These are phyloP conservation scores for Beauveria pseudobassiana DNA, from an alignment of 2,329 filamentous ascomycete genomes.

Conservation along the genomic window DNA sequence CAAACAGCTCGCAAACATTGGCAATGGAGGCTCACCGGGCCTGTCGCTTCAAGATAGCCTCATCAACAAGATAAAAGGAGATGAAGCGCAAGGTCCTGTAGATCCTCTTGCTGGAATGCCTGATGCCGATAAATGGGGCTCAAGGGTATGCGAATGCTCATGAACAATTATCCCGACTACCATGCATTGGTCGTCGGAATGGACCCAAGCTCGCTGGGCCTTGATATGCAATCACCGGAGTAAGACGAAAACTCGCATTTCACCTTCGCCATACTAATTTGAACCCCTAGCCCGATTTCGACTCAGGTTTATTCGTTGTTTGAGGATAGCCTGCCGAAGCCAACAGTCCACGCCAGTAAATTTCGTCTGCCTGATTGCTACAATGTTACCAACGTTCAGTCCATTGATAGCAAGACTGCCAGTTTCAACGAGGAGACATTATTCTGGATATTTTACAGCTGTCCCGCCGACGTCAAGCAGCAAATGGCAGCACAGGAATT, in stretches of 20 bases:
- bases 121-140: conserved; percentile 56
- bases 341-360: conserved; percentile 42
- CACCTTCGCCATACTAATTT: background rate
- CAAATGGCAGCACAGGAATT: conserved; percentile 56
- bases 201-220: conserved; percentile 48
- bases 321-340: conserved; percentile 51
- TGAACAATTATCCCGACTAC: conserved; percentile 58
- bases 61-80: conserved; percentile 28
- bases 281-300: conserved; percentile 40
- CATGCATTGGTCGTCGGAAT: conserved; percentile 53
- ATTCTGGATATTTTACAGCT: conserved; percentile 64
- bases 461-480: conserved; percentile 54
- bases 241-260: conserved; percentile 30
- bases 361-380: conserved; percentile 59
- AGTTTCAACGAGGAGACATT: conserved; percentile 63
- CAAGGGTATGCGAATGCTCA: conserved; percentile 55
- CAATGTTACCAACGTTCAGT: conserved; percentile 57
- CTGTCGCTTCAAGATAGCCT: conserved; percentile 1
- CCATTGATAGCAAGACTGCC: conserved; percentile 56
- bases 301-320: conserved; percentile 55
- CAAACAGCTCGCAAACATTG: conserved; percentile 3
- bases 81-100: conserved; percentile 37
- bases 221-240: conserved; percentile 52
- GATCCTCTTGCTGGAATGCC: conserved; percentile 56
- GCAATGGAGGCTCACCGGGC: background rate